phyloP scores from a whole-genome alignment of 2,329 filamentous ascomycete species.

The Annulohypoxylon truncatum region DNA sequence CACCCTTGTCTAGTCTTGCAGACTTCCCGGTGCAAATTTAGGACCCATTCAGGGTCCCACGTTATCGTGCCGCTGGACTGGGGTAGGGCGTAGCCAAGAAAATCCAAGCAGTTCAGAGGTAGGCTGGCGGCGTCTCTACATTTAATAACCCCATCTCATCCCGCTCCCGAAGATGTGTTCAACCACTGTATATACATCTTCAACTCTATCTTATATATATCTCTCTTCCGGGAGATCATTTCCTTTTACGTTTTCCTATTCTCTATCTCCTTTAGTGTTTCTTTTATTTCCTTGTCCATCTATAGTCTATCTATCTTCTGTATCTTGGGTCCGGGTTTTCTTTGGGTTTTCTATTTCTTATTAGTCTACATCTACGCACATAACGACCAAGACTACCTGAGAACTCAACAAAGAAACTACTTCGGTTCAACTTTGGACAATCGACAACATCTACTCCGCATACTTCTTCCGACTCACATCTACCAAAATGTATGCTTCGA shows the following conservation, averaged over 20 bases:
- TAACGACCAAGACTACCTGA: constrained; percentile 36
- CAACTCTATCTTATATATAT: constrained; percentile 42
- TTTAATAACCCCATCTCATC: constrained; percentile 42
- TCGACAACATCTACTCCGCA: constrained; percentile 22
- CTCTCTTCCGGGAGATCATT: constrained; percentile 44
- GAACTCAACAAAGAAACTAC: constrained; percentile 33
- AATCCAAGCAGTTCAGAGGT: constrained; percentile 4
- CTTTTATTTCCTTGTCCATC: constrained; percentile 35
- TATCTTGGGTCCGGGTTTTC: constrained; percentile 42
- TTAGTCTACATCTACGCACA: constrained; percentile 28
- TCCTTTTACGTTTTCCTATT: constrained; percentile 45
- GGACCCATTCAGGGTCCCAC: constrained; percentile 34
- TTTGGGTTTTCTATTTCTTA: constrained; percentile 44
- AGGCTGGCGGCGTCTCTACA: constrained; percentile 23
- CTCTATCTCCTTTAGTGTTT: constrained; percentile 39
- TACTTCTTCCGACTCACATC: constrained; percentile 25
- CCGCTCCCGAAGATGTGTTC: constrained; percentile 35
- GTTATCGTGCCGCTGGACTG: constrained; percentile 41
- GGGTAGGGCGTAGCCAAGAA: constrained; percentile 33
- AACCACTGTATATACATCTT: constrained; percentile 40
- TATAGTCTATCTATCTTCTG: constrained; percentile 36
- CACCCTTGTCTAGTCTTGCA: constrained; percentile 27
- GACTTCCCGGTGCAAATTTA: constrained; percentile 35
- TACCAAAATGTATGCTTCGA: constrained; percentile 63
- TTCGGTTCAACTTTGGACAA: constrained; percentile 20